Conservation (phyloP, 2,329 filamentous ascomycete genomes). For the Neofusicoccum kwambonambiense region DNA sequence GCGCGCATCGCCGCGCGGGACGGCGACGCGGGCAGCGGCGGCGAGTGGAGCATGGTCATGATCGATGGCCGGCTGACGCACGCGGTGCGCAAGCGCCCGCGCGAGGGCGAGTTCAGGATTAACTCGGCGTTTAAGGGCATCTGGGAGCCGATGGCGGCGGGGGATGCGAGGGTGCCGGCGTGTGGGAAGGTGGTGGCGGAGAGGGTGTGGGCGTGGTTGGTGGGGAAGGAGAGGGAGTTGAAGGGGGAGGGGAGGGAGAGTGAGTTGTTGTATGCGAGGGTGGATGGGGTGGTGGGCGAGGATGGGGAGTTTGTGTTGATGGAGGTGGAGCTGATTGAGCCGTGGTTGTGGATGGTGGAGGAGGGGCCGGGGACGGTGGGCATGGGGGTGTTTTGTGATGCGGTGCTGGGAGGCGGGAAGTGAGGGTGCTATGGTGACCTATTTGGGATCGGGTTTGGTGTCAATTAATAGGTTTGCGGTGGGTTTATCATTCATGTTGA, state of each 20-base stretch:
- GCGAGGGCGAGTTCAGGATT: conserved; percentile 8
- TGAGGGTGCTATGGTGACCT: too few species aligned
- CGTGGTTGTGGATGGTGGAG: conserved; percentile 18
- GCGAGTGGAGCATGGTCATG: conserved; percentile 16
- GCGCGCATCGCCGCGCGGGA: background rate
- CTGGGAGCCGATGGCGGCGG: conserved; percentile 4
- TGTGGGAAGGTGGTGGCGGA: background rate
- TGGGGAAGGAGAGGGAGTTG: conserved; percentile 4
- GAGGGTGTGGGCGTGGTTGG: conserved; percentile 13
- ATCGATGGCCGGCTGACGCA: background rate
- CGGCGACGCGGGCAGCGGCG: background rate
- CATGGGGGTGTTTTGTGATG: conserved; percentile 10
- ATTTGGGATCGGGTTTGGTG: too few species aligned
- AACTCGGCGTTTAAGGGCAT: conserved; percentile 11
- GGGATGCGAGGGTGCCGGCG: conserved; percentile 3
- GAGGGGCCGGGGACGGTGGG: conserved; percentile 17
- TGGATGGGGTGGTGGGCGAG: conserved; percentile 12
- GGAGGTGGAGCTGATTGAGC: conserved; percentile 19
- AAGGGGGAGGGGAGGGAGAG: background rate
- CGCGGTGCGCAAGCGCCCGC: conserved; percentile 13
- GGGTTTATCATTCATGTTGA: too few species aligned
- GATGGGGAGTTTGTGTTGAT: conserved; percentile 15
- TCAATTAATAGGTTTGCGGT: too few species aligned
- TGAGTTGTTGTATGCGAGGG: conserved; percentile 15
- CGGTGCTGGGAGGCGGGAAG: background rate